Evolutionary conservation across 257 asterid genomes (phyloP), one percentile per base, ranked within the genome.

Genomic region (Asclepias syriaca): DNA sequence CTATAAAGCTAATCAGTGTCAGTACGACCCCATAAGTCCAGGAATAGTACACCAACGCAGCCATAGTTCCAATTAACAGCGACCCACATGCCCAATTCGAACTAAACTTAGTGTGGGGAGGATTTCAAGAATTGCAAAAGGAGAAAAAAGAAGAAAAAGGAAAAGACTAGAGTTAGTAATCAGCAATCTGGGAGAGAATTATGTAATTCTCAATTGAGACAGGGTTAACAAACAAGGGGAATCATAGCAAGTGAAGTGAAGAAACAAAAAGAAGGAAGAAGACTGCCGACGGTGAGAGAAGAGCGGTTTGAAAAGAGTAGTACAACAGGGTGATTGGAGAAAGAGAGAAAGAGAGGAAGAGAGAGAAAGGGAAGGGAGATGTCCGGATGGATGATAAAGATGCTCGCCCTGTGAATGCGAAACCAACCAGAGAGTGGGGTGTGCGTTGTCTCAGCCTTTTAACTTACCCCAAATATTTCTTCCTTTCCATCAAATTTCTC

Each of bases 21-120:
- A 21, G 74, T 72, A 75, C 74, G 37, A 27, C 83, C 81, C 78
- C 84, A 76, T 70, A 73, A 81, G 57, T 80, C 69, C 60, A 75
- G 72, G 50, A 70, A 61, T 70, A 66, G 61, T 7, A 75, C 73
- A 43, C 68, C 68, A 48, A 65, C 70, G 75, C 40, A 76, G 22
- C 66, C 84, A 74, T 77, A 79, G 63, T 77, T 73, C 83, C 81
- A 71, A 75, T 32, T 68, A 56, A 77, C 72, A 72, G 70, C 70
- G 69, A 70, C 70, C 79, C 77, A 74, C 79, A 72, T 73, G 58
- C 46, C 76, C 60, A 60, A 73, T 22, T 32, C 50, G 19, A 57
- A 16, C 67, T 43, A 2, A 29, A 60, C 45, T 29, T 10, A 24
- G 34, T 21, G 2, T 14, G 53, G 48, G 48, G 6, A 50, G 55